Evolutionary conservation across 306 rosid genomes (phyloP).

Genomic region (Cucurbita argyrosperma): DNA sequence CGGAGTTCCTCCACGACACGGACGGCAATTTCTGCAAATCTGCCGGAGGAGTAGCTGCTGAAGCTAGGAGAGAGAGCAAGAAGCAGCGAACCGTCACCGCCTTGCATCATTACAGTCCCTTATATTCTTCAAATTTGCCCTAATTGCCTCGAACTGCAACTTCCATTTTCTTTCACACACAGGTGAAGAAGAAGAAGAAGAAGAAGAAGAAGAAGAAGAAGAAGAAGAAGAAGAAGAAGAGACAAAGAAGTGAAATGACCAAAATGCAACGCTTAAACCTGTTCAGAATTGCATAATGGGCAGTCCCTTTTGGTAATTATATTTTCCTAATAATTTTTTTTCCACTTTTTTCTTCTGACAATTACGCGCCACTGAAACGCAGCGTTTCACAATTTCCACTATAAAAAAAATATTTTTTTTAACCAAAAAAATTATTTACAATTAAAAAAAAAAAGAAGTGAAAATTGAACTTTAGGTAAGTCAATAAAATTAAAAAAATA

Average conservation of each 20-base stretch:
- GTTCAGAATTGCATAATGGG: background rate
- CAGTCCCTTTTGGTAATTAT: background rate
- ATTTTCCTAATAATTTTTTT: background rate
- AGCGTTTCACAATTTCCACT: background rate
- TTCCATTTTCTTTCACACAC: background rate
- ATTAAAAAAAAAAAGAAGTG: too few relatives aligned
- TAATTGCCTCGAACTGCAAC: background rate
- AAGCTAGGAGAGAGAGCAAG: constrained; percentile 61
- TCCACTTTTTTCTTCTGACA: background rate
- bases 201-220: constrained; percentile 1
- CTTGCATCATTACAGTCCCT: constrained; percentile 20
- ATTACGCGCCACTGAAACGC: constrained; percentile 6
- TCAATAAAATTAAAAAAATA: too few relatives aligned
- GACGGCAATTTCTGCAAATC: constrained; percentile 51
- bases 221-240: background rate
- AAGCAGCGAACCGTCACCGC: constrained; percentile 13
- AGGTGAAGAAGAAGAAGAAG: background rate
- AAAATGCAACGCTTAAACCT: background rate
- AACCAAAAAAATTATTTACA: too few relatives aligned
- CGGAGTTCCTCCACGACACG: constrained; percentile 51
- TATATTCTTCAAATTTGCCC: background rate
- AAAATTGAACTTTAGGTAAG: too few relatives aligned
- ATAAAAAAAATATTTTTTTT: too few relatives aligned
- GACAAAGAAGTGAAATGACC: background rate
- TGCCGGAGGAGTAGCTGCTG: constrained; percentile 42